Evolutionary conservation across 2,329 filamentous ascomycete species (phyloP).

Genomic region (Pyricularia sp.): DNA sequence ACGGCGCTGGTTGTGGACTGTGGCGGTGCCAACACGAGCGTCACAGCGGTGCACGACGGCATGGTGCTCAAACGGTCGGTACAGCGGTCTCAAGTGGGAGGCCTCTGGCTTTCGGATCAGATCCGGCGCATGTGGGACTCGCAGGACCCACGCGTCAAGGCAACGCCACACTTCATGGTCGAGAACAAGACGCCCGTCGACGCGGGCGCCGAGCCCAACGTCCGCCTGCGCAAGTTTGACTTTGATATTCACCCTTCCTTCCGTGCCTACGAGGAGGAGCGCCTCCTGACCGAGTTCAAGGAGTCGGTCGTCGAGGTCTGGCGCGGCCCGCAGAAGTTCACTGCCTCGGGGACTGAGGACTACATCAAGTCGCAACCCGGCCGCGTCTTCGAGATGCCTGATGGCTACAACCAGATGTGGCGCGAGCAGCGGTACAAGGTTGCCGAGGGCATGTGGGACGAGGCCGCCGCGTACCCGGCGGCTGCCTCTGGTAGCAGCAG

Average conservation of each 20-base stretch:
- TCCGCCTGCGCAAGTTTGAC: conserved; percentile 57
- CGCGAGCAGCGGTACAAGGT: conserved; percentile 75
- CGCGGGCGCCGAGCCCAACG: conserved; percentile 66
- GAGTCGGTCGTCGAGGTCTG: conserved; percentile 93
- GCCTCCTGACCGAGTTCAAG: conserved; percentile 90
- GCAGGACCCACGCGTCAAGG: conserved; percentile 54
- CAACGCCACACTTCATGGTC: conserved; percentile 73
- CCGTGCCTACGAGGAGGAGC: conserved; percentile 76
- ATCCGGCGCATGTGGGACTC: conserved; percentile 67
- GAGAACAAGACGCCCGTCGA: conserved; percentile 82
- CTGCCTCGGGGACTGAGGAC: conserved; percentile 59
- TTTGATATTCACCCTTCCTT: conserved; percentile 55
- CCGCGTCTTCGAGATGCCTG: conserved; percentile 90
- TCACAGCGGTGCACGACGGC: conserved; percentile 87
- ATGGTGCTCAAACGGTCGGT: conserved; percentile 87
- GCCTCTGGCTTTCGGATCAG: conserved; percentile 82
- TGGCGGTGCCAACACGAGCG: conserved; percentile 74
- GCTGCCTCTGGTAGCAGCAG: conserved; percentile 13
- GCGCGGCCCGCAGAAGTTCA: conserved; percentile 62
- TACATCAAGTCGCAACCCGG: conserved; percentile 59
- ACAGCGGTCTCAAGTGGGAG: conserved; percentile 72
- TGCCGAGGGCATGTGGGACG: conserved; percentile 84
- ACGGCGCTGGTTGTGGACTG: conserved; percentile 88
- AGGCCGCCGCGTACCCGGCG: conserved; percentile 52
- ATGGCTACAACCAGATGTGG: conserved; percentile 94